These are phyloP conservation scores for Plasmodium gonderi DNA, from an alignment of 169 alveolate species.

Conservation along the genomic window DNA sequence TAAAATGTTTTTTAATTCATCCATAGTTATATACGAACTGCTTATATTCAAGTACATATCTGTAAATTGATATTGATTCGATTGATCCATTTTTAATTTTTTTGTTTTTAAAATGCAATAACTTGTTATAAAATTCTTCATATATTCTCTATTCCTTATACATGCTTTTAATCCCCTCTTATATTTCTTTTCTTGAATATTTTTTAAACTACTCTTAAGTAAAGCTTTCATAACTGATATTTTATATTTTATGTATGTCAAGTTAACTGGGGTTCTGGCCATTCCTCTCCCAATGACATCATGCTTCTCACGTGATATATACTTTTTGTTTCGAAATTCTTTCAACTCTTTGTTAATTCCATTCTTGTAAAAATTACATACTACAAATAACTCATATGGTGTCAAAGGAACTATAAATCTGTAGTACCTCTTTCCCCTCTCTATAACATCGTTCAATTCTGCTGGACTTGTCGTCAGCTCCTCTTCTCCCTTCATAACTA, in stretches of 20 bases:
- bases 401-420: slow-evolving; percentile 38
- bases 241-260: slow-evolving; percentile 50
- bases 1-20: slow-evolving; percentile 39
- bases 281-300: neutral
- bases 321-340: slow-evolving; percentile 33
- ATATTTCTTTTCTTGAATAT: slow-evolving; percentile 48
- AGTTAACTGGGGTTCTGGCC: slow-evolving; percentile 16
- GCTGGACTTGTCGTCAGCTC: too few relatives aligned
- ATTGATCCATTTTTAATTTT: neutral
- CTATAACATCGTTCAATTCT: neutral
- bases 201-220: slow-evolving; percentile 7
- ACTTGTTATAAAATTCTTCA: slow-evolving; percentile 29
- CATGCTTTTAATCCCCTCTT: slow-evolving; percentile 48
- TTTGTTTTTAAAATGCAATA: slow-evolving; percentile 31
- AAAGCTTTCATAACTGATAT: slow-evolving; percentile 30
- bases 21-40: slow-evolving; percentile 4
- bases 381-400: slow-evolving; percentile 58
- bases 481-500: neutral
- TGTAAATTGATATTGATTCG: neutral
- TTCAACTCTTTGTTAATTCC: slow-evolving; percentile 50
- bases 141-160: slow-evolving; percentile 14
- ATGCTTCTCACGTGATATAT: neutral
- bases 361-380: slow-evolving; percentile 9
- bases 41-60: slow-evolving; percentile 23
- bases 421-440: slow-evolving; percentile 18